Evolutionary conservation across 2,329 filamentous ascomycete species (phyloP).

Genomic region (Dactylella cylindrospora): DNA sequence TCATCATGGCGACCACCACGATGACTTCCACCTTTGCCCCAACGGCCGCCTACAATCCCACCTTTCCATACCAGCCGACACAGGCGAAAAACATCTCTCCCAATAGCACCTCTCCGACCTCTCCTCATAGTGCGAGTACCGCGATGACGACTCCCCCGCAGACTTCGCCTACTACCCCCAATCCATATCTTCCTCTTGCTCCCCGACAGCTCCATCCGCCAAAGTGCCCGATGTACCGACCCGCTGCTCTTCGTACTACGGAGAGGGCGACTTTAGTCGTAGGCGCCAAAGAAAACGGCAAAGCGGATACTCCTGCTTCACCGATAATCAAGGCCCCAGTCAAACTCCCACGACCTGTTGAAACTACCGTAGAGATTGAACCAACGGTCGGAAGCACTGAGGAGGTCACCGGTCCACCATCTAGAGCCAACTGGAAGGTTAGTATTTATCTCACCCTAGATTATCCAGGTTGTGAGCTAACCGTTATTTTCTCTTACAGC

Average conservation of each 20-base stretch:
- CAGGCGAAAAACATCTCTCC: conserved; percentile 41
- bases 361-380: conserved; percentile 22
- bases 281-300: conserved; percentile 24
- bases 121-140: conserved; percentile 35
- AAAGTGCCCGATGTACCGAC: conserved; percentile 49
- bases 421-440: conserved; percentile 49
- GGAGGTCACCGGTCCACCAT: conserved; percentile 47
- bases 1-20: conserved; percentile 30
- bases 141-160: conserved; percentile 31
- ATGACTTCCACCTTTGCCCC: conserved; percentile 28
- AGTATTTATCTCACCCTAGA: not conserved
- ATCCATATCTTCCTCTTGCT: conserved; percentile 42
- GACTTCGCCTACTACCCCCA: conserved; percentile 28
- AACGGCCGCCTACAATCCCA: conserved; percentile 7
- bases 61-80: conserved; percentile 18
- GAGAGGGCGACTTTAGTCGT: conserved; percentile 44
- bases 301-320: conserved; percentile 17
- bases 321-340: conserved; percentile 14
- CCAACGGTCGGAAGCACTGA: conserved; percentile 33
- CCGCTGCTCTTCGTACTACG: conserved; percentile 48
- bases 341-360: conserved; percentile 16
- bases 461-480: not conserved
- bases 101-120: conserved; percentile 35
- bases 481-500: conserved; percentile 26
- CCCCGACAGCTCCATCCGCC: conserved; percentile 48